Evolutionary conservation across 2,329 filamentous ascomycete species (phyloP).

Genomic region (Alternaria rosae): DNA sequence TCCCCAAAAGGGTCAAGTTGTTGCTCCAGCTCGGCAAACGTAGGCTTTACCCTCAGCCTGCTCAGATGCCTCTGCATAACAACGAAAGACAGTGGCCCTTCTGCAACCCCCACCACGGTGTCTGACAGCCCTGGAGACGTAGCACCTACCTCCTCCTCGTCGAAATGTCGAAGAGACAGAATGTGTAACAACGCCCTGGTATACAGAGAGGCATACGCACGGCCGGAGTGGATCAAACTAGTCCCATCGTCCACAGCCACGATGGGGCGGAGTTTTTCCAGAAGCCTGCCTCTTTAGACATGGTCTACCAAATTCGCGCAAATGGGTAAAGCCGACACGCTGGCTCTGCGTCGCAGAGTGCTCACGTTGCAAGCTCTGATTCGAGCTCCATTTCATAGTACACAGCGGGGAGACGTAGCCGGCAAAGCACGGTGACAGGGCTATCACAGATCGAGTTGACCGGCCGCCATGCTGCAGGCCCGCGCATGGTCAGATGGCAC

Average conservation of each 20-base stretch:
- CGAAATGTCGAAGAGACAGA: neutral
- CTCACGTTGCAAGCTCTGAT: slow-evolving; percentile 19
- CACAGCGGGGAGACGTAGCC: slow-evolving; percentile 14
- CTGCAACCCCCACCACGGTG: neutral
- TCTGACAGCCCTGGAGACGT: neutral
- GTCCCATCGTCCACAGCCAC: slow-evolving; percentile 25
- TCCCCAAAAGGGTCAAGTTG: slow-evolving; percentile 5
- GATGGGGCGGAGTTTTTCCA: slow-evolving; percentile 24
- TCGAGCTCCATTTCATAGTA: slow-evolving; percentile 11
- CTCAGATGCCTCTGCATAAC: neutral
- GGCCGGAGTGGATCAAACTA: slow-evolving; percentile 7
- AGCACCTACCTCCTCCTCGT: neutral
- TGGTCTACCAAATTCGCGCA: slow-evolving; percentile 19
- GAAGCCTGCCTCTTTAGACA: slow-evolving; percentile 16
- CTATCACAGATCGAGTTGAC: slow-evolving; percentile 22
- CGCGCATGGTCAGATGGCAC: slow-evolving; percentile 27
- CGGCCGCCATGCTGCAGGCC: slow-evolving; percentile 20
- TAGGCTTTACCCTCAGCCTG: slow-evolving; percentile 15
- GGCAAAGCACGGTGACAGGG: slow-evolving; percentile 9
- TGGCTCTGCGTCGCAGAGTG: slow-evolving; percentile 15
- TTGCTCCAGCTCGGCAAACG: slow-evolving; percentile 15
- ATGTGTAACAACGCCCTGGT: neutral
- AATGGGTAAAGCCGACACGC: slow-evolving; percentile 13
- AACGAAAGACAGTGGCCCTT: slow-evolving; percentile 2
- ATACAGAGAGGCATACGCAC: neutral